phyloP scores from a whole-genome alignment of 139 green algal genomes.

The Closterium sp. region DNA sequence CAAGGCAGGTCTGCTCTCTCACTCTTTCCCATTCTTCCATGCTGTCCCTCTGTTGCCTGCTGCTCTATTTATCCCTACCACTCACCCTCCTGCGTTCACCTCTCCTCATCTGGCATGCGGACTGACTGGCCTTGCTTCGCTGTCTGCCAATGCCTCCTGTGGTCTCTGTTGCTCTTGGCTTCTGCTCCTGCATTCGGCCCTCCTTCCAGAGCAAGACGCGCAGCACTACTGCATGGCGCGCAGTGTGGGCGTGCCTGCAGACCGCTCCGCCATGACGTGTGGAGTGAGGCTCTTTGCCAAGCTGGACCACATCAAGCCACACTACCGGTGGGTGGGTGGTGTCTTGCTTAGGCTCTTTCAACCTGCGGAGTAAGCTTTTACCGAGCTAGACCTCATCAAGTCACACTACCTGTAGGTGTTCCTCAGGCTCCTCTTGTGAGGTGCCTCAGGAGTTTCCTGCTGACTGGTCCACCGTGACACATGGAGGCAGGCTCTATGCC shows the following conservation, averaged over 20 bases:
- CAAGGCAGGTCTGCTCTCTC: background rate
- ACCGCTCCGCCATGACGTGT: background rate
- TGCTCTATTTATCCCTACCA: background rate
- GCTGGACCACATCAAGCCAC: constrained; percentile 2
- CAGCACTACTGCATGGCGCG: constrained; percentile 15
- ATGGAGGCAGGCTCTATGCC: too few relatives aligned
- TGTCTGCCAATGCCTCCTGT: background rate
- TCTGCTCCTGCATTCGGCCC: background rate
- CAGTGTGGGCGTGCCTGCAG: constrained; percentile 7
- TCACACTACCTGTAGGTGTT: constrained; percentile 3
- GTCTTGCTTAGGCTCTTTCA: background rate
- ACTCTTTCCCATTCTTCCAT: background rate
- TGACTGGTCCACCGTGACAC: too few relatives aligned
- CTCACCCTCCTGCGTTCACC: background rate
- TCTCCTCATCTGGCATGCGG: too few relatives aligned
- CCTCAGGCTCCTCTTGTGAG: too few relatives aligned
- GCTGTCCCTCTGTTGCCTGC: too few relatives aligned
- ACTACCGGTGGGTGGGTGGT: constrained; percentile 17
- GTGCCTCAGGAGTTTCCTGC: too few relatives aligned
- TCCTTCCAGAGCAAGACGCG: constrained; percentile 10
- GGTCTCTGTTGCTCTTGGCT: background rate
- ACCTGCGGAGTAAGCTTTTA: background rate
- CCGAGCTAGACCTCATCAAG: constrained; percentile 11
- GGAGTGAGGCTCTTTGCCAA: background rate
- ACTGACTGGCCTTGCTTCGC: background rate